These are phyloP conservation scores for Lathyrus tuberosus DNA, from an alignment of 306 rosid species.

Conservation along the genomic window DNA sequence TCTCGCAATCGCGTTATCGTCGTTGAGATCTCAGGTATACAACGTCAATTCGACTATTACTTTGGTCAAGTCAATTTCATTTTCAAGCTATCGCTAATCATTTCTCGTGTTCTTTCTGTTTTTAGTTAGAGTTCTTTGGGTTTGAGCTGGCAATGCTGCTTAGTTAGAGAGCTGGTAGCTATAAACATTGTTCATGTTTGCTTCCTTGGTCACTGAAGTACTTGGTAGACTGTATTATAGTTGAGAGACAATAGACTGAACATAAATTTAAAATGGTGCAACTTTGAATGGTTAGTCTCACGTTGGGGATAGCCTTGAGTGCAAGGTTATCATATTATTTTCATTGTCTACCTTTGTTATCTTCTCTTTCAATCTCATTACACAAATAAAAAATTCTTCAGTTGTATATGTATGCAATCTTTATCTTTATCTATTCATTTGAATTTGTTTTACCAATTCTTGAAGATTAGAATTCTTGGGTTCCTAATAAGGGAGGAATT, in stretches of 20 bases:
- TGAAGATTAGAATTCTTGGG: too few relatives aligned
- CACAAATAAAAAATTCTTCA: too few relatives aligned
- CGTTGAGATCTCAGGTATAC: conserved; percentile 66
- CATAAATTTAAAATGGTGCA: conserved; percentile 2
- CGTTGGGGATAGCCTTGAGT: too few relatives aligned
- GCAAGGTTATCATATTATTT: too few relatives aligned
- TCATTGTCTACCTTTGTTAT: too few relatives aligned
- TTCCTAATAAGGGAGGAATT: not conserved
- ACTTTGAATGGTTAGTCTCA: too few relatives aligned
- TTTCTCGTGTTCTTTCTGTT: not conserved
- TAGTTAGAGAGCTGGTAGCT: conserved; percentile 22
- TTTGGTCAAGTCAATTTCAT: conserved; percentile 38
- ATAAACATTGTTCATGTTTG: conserved; percentile 14
- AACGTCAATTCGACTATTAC: conserved; percentile 37
- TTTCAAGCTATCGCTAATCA: conserved; percentile 8
- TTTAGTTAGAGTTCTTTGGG: not conserved
- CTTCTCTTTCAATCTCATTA: too few relatives aligned
- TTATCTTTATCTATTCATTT: too few relatives aligned
- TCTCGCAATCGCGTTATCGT: conserved; percentile 45
- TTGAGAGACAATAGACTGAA: conserved; percentile 12
- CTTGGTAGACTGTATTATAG: not conserved
- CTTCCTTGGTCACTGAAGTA: conserved; percentile 20
- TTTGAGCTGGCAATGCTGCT: conserved; percentile 28
- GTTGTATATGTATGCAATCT: too few relatives aligned
- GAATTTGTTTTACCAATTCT: too few relatives aligned